Evolutionary conservation across 306 rosid species (phyloP), one percentile per base, ranked within the genome.

Genomic region (Prunus mume): DNA sequence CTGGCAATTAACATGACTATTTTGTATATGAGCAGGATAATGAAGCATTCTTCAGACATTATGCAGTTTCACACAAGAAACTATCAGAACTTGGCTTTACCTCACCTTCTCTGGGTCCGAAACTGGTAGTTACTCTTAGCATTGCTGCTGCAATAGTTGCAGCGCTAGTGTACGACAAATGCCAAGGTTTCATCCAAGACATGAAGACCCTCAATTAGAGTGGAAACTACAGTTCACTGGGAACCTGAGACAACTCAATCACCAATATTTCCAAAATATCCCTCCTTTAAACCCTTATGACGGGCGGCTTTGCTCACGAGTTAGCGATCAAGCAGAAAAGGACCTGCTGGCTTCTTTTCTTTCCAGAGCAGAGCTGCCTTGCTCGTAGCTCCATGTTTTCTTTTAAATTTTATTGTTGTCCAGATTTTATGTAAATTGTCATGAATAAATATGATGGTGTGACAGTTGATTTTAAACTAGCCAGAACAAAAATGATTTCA

Each of bases 61-160:
- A 92, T 78, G 93, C 93, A 14, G 89, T 25, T 15, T 88, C 98
- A 38, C 97, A 95, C 88, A 95, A 88, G 84, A 92, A 86, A 69
- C 90, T 95, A 50, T 95, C 98, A 34, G 93, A 90, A 82, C 77
- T 95, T 7, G 97, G 98, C 79, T 85, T 90, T 81, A 67, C 66
- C 45, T 30, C 67, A 34, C 69, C 81, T 66, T 58, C 75, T 60
- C 45, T 30, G 2, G 71, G 69, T 30, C 46, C 15, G 11, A 74
- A 83, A 78, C 32, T 41, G 12, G 78, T 65, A 34, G 77, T 74
- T 41, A 58, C 58, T 43, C 20, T 86, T 13, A 85, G 74, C 72
- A 34, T 88, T 12, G 85, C 64, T 9, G 74, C 83, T 58, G 80
- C 80, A 45, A 6, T 76, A 30, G 38, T 25, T 22, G 15, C 74